Evolutionary conservation across 2,329 filamentous ascomycete genomes (phyloP), one percentile per base, ranked within the genome.

Genomic region (Beauveria bassiana): DNA sequence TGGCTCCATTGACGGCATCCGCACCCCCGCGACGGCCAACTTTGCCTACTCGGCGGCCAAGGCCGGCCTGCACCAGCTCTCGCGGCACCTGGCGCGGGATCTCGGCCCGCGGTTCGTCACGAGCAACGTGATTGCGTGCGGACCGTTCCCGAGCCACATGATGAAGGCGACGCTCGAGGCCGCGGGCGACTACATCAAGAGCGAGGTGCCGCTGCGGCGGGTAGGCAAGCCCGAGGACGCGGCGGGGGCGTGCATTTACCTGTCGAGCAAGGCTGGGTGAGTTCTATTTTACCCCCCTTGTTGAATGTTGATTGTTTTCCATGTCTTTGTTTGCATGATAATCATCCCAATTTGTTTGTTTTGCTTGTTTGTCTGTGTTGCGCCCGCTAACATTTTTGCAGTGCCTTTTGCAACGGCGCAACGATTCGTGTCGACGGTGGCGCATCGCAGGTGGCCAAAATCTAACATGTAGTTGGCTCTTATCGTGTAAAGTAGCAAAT

Each of bases 131-230:
- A 74, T 91, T 61, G 88, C 88, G 6, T 90, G 87, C 68, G 88
- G 88, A 3, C 87, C 88, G 3, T 89, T 88, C 64, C 79, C 86
- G 65, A 86, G 80, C 64, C 87, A 86, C 76, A 89, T 88, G 86
- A 87, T 87, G 84, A 80, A 79, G 61, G 80, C 79, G 22, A 84
- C 83, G 62, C 73, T 89, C 63, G 78, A 84, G 63, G 73, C 77
- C 40, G 81, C 80, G 62, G 77, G 80, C 53, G 81, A 83, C 5
- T 71, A 71, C 7, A 86, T 89, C 66, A 78, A 79, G 62, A 75
- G 73, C 0, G 80, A 80, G 3, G 85, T 88, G 63, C 89, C 89
- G 10, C 69, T 91, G 66, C 81, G 83, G 0, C 76, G 89, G 38
- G 88, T 91, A 67, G 89, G 89, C 0, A 81, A 75, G 20, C 82